Conservation (phyloP, 208 protist species). For the Wallacemonas rigidus region DNA sequence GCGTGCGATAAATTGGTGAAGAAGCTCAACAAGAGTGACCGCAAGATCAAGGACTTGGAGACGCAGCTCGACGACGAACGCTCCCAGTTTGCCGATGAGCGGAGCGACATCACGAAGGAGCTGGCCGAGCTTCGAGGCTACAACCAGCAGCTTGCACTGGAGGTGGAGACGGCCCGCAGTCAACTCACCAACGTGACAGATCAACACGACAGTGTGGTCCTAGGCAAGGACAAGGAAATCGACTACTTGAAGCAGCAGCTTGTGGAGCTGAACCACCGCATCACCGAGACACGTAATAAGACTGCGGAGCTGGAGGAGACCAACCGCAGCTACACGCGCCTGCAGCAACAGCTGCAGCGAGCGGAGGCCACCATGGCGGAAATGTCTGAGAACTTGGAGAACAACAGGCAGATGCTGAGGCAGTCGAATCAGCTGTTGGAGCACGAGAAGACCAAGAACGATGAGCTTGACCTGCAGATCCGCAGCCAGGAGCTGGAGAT, state of each 20-base stretch:
- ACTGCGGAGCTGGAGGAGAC: slow-evolving; percentile 75
- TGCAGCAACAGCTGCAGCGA: slow-evolving; percentile 82
- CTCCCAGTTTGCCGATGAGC: slow-evolving; percentile 76
- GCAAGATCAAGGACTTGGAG: slow-evolving; percentile 81
- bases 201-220: slow-evolving; percentile 58
- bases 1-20: slow-evolving; percentile 89
- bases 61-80: slow-evolving; percentile 77
- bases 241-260: slow-evolving; percentile 73
- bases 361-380: slow-evolving; percentile 70
- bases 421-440: slow-evolving; percentile 85
- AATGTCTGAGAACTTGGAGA: slow-evolving; percentile 79
- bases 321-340: slow-evolving; percentile 75
- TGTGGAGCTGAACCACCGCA: slow-evolving; percentile 46
- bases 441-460: slow-evolving; percentile 84
- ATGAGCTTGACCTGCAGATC: slow-evolving; percentile 75
- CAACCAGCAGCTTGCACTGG: slow-evolving; percentile 86
- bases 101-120: slow-evolving; percentile 62
- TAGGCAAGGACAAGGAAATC: slow-evolving; percentile 77
- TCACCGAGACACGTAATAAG: slow-evolving; percentile 69
- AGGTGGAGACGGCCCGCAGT: slow-evolving; percentile 73
- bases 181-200: slow-evolving; percentile 56
- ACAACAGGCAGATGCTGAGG: slow-evolving; percentile 87
- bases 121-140: slow-evolving; percentile 64
- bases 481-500: slow-evolving; percentile 82
- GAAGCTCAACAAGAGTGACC: slow-evolving; percentile 89